Conservation (phyloP, 2,329 filamentous ascomycete genomes). For the Rutstroemia sydowiana region DNA sequence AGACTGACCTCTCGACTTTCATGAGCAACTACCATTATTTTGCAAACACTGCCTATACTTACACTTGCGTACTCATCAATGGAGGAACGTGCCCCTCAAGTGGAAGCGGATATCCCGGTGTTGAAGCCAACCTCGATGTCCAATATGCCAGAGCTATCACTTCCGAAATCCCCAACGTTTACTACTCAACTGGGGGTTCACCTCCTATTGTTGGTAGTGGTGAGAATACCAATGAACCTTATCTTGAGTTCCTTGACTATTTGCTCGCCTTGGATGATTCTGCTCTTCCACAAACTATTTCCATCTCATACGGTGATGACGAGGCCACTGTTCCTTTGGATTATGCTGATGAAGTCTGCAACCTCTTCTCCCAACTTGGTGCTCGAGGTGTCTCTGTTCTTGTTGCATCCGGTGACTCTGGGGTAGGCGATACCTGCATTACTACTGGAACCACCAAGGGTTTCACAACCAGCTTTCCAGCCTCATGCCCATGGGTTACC, state of each 20-base stretch:
- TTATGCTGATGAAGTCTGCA: constrained; percentile 47
- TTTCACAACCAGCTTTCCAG: constrained; percentile 43
- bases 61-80: constrained; percentile 23
- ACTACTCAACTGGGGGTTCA: constrained; percentile 51
- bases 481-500: constrained; percentile 45
- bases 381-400: constrained; percentile 42
- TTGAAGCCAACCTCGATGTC: constrained; percentile 54
- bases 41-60: constrained; percentile 29
- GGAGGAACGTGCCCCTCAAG: constrained; percentile 28
- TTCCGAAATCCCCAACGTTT: constrained; percentile 45
- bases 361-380: constrained; percentile 46
- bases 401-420: constrained; percentile 42
- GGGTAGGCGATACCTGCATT: constrained; percentile 32
- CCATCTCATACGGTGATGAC: constrained; percentile 48
- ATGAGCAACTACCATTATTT: constrained; percentile 22
- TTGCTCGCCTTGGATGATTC: constrained; percentile 43
- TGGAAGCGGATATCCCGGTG: constrained; percentile 11
- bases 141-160: constrained; percentile 49
- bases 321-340: constrained; percentile 45
- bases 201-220: constrained; percentile 40
- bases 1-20: constrained; percentile 24
- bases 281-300: constrained; percentile 51
- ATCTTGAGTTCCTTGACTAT: constrained; percentile 55
- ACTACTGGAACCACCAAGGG: constrained; percentile 32
- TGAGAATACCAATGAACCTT: constrained; percentile 59